Percentiles rank a stretch among this genome's conserved stretches.
phyloP scores from a whole-genome alignment of 208 protist species.

The Wallacemonas collosoma region DNA sequence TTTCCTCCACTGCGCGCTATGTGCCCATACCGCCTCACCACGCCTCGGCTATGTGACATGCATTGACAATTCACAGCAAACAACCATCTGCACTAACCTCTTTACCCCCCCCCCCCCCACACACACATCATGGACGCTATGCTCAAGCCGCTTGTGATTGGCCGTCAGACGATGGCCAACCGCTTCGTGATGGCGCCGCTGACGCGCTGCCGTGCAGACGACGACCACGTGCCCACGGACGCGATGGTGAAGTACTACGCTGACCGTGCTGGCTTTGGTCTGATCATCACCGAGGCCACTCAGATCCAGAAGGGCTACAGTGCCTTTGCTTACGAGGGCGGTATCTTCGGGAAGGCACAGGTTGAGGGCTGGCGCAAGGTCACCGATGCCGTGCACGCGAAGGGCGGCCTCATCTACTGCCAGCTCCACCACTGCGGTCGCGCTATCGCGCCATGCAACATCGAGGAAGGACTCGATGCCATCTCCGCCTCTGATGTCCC shows the following conservation, averaged over 20 bases:
- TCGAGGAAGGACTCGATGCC: conserved; percentile 30
- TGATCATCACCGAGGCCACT: conserved; percentile 76
- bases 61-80: neutral
- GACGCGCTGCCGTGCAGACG: conserved; percentile 49
- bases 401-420: conserved; percentile 62
- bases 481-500: conserved; percentile 33
- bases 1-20: too few species aligned
- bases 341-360: conserved; percentile 66
- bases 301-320: conserved; percentile 53
- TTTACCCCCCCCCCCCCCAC: neutral
- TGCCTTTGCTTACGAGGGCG: conserved; percentile 40
- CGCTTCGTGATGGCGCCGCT: conserved; percentile 68
- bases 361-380: conserved; percentile 67
- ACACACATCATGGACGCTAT: conserved; percentile 16
- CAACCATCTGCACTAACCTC: neutral
- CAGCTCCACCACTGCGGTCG: conserved; percentile 73
- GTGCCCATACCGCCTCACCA: too few species aligned
- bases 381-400: conserved; percentile 72
- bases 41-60: too few species aligned
- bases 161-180: conserved; percentile 36
- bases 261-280: conserved; percentile 61
- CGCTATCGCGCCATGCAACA: conserved; percentile 34
- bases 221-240: conserved; percentile 34
- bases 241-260: conserved; percentile 61
- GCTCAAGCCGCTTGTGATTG: conserved; percentile 44